Base-by-base conservation (phyloP, 2,329 filamentous ascomycete genomes). In the Hymenoscyphus infarciens region DNA sequence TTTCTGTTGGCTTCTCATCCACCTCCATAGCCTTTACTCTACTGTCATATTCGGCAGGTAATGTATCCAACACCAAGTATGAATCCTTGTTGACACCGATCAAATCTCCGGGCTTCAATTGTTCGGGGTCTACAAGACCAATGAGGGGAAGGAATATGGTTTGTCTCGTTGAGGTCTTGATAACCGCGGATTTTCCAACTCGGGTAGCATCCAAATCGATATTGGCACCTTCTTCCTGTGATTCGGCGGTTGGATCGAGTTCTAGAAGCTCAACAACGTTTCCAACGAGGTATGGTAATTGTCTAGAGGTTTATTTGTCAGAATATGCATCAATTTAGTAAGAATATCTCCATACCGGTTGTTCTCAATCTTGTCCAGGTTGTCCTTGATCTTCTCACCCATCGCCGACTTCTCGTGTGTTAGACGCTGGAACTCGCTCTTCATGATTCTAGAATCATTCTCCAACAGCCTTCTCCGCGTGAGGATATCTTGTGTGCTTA, bases 21-120 rank as follows among this genome's bases (percentile, higher is more conserved):
- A 99, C 95, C 81, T 99, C 96, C 95, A 99, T 99, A 39, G 96
- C 96, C 82, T 99, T 99, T 69, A 99, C 95, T 77, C 95, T 87
- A 79, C 94, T 98, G 75, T 99, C 95, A 75, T 99, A 99, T 77
- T 99, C 96, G 56, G 95, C 95, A 1, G 95, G 95, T 69, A 99
- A 83, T 27, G 95, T 99, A 75, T 99, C 96, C 63, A 99, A 84
- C 68, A 99, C 91, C 39, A 99, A 87, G 76, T 99, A 99, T 63
- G 94, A 98, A 74, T 99, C 96, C 81, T 99, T 99, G 78, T 99
- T 98, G 63, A 99, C 93, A 77, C 95, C 95, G 66, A 99, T 99
- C 56, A 99, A 84, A 74, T 99, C 96, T 72, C 88, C 94, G 1
- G 95, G 95, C 82, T 97, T 97, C 63, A 99, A 84, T 74, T 91